Percentiles rank a stretch among this genome's conserved stretches.
These are phyloP conservation scores for Colletotrichum sp. DNA, from an alignment of 2,329 filamentous ascomycete species.

Conservation along the genomic window DNA sequence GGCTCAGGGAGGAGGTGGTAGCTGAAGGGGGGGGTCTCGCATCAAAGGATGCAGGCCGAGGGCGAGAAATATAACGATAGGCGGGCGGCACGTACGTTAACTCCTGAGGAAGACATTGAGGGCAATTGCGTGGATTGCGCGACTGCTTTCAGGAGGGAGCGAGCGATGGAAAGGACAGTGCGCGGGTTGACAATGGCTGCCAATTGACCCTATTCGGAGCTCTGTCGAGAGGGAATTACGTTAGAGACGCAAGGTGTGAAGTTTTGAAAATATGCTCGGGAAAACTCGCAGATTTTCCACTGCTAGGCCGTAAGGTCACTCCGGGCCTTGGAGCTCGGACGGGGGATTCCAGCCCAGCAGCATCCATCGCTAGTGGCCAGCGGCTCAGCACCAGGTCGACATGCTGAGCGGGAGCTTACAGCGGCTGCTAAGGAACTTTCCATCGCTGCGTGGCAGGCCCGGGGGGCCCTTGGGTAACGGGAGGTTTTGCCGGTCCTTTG, in stretches of 20 bases:
- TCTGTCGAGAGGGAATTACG: constrained; percentile 44
- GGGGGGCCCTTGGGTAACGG: not conserved
- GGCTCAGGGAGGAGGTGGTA: constrained; percentile 6
- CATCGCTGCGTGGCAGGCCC: not conserved
- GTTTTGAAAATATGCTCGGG: constrained; percentile 47
- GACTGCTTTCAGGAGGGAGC: constrained; percentile 40
- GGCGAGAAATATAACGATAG: not conserved
- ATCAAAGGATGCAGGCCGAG: not conserved
- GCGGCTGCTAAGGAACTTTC: not conserved
- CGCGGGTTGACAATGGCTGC: constrained; percentile 43
- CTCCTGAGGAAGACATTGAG: constrained; percentile 71
- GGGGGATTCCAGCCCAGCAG: constrained; percentile 16
- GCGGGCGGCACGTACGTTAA: constrained; percentile 61
- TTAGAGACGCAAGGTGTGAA: constrained; percentile 40
- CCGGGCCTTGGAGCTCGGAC: constrained; percentile 34
- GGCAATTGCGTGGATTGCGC: constrained; percentile 47
- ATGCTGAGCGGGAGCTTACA: constrained; percentile 3
- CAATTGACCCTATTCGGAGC: constrained; percentile 48
- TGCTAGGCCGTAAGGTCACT: constrained; percentile 14
- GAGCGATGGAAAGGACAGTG: constrained; percentile 37
- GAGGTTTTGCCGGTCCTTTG: constrained; percentile 19
- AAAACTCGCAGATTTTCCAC: constrained; percentile 53
- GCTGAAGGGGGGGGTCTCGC: not conserved
- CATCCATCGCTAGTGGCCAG: not conserved
- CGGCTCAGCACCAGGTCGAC: not conserved